phyloP scores from a whole-genome alignment of 2,329 filamentous ascomycete species.

The Penicillium expansum region DNA sequence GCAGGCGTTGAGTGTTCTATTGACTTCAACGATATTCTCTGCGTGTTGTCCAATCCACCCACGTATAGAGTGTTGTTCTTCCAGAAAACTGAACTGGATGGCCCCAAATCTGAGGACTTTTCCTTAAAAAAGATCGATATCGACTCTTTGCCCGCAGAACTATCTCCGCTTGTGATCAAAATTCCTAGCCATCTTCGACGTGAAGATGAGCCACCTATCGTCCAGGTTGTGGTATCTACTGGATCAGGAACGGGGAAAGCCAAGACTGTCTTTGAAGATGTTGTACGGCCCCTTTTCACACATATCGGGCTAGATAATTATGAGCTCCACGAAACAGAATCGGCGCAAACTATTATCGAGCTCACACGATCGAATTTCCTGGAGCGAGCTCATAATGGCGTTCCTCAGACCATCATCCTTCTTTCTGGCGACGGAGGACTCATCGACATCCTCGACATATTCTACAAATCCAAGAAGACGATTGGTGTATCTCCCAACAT shows the following conservation, averaged over 20 bases:
- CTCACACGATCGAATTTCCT: conserved; percentile 56
- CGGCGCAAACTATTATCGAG: conserved; percentile 60
- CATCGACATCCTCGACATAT: conserved; percentile 74
- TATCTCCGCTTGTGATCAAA: conserved; percentile 17
- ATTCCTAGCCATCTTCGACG: conserved; percentile 24
- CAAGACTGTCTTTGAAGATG: conserved; percentile 52
- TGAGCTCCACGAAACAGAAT: conserved; percentile 61
- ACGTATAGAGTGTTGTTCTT: conserved; percentile 26
- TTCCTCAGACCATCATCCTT: conserved; percentile 65
- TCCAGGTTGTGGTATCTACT: conserved; percentile 67
- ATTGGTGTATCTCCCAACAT: conserved; percentile 54
- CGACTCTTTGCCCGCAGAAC: conserved; percentile 12
- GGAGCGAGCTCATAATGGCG: conserved; percentile 48
- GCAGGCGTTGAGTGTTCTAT: conserved; percentile 15
- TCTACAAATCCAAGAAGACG: conserved; percentile 33
- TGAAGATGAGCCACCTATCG: conserved; percentile 8
- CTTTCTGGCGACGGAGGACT: conserved; percentile 86
- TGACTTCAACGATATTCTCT: conserved; percentile 25
- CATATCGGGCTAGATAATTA: conserved; percentile 50
- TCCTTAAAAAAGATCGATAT: conserved; percentile 20
- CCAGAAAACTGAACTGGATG: conserved; percentile 1
- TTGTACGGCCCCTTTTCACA: conserved; percentile 57
- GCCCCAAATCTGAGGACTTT: not conserved
- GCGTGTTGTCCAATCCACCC: conserved; percentile 18
- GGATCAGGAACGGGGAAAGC: conserved; percentile 63